Evolutionary conservation across 2,329 filamentous ascomycete genomes (phyloP).

Genomic region (Xylariaceae sp.): DNA sequence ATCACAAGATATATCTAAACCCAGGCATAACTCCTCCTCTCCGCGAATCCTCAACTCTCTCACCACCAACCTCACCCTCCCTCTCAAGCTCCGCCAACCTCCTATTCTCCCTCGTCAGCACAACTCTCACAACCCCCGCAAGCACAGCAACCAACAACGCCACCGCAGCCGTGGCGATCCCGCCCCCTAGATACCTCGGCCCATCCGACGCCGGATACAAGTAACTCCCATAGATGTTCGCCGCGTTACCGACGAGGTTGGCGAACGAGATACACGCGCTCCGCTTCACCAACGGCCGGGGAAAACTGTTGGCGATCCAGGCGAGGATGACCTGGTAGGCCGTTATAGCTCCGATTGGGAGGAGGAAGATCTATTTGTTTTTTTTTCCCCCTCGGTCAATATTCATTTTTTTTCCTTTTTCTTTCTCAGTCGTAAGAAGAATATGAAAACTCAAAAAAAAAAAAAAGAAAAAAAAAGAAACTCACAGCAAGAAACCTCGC

Average conservation of each 20-base stretch:
- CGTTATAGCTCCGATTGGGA: slow-evolving; percentile 50
- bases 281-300: slow-evolving; percentile 62
- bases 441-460: too few relatives aligned
- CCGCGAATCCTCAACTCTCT: too few relatives aligned
- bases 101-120: slow-evolving; percentile 56
- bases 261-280: slow-evolving; percentile 62
- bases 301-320: slow-evolving; percentile 63
- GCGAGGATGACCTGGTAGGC: slow-evolving; percentile 57
- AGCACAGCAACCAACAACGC: slow-evolving; percentile 55
- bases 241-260: slow-evolving; percentile 59
- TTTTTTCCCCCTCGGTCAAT: not conserved
- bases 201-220: slow-evolving; percentile 41
- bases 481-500: slow-evolving; percentile 51
- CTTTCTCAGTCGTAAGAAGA: too few relatives aligned
- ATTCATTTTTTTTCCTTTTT: too few relatives aligned
- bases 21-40: slow-evolving; percentile 15
- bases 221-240: slow-evolving; percentile 43
- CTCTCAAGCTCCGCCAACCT: slow-evolving; percentile 46
- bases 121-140: slow-evolving; percentile 45
- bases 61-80: slow-evolving; percentile 10
- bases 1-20: slow-evolving; percentile 27
- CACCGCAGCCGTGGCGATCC: slow-evolving; percentile 56
- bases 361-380: slow-evolving; percentile 43
- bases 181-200: slow-evolving; percentile 45
- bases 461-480: not conserved